phyloP scores from a whole-genome alignment of 2,329 filamentous ascomycete species.

The Sodiomyces alkalinus region DNA sequence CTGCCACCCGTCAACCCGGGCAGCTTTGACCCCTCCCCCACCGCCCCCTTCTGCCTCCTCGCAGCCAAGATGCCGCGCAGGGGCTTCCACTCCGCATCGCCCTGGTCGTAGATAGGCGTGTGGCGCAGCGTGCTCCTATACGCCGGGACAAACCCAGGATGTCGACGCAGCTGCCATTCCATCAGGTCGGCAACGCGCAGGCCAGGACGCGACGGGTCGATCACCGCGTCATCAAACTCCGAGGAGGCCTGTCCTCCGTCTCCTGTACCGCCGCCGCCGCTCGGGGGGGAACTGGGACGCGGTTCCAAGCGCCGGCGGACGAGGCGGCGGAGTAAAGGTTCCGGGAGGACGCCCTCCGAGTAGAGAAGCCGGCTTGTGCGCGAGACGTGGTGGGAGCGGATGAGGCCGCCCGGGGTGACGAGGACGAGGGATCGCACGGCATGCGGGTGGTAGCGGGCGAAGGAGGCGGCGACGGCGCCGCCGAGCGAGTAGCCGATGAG shows the following conservation, averaged over 20 bases:
- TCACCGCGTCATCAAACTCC: conserved; percentile 27
- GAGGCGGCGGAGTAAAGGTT: conserved; percentile 36
- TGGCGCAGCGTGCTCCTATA: conserved; percentile 58
- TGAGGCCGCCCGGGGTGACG: conserved; percentile 52
- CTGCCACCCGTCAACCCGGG: conserved; percentile 26
- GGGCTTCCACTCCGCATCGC: conserved; percentile 41
- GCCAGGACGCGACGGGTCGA: conserved; percentile 34
- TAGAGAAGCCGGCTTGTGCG: conserved; percentile 49
- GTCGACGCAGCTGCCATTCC: conserved; percentile 51
- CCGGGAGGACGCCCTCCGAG: conserved; percentile 41
- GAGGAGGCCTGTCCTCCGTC: too few species aligned
- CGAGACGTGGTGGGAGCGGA: conserved; percentile 45
- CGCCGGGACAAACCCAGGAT: conserved; percentile 51
- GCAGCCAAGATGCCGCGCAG: conserved; percentile 34
- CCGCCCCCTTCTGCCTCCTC: too few species aligned
- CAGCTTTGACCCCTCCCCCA: conserved; percentile 13
- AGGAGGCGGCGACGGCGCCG: conserved; percentile 56
- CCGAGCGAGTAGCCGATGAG: conserved; percentile 70
- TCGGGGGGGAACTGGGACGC: conserved; percentile 11
- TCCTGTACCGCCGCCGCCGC: too few species aligned
- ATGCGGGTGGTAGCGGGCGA: conserved; percentile 52
- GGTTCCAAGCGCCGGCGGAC: conserved; percentile 34
- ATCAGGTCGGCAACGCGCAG: conserved; percentile 49
- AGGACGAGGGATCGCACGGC: conserved; percentile 49
- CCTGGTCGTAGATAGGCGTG: conserved; percentile 52